phyloP scores from a whole-genome alignment of 73 alveolate species.

The Tetrahymena thermophila region DNA sequence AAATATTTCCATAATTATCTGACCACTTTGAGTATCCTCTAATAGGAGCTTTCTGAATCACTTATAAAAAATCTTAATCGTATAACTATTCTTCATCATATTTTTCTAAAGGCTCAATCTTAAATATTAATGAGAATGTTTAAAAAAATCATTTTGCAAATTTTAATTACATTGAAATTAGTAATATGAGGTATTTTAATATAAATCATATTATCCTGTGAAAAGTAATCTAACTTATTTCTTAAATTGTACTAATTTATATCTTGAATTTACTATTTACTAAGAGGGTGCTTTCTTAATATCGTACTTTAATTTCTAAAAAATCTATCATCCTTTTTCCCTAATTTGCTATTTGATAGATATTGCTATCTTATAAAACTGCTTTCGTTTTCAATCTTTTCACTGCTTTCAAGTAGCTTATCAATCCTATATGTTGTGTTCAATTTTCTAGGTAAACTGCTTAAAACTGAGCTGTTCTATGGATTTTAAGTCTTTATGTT shows the following conservation, averaged over 20 bases:
- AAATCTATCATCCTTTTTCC: background rate
- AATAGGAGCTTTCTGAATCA: background rate
- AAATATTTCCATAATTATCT: background rate
- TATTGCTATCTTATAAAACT: background rate
- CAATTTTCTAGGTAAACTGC: background rate
- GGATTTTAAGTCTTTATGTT: background rate
- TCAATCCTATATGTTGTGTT: background rate
- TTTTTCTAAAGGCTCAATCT: background rate
- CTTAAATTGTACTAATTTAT: background rate
- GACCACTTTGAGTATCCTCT: background rate
- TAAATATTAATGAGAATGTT: background rate
- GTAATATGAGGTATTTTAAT: background rate
- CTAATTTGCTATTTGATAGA: background rate
- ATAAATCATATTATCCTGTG: background rate
- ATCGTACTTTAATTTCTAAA: background rate
- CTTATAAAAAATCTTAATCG: background rate
- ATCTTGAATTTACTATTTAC: background rate
- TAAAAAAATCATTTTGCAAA: background rate
- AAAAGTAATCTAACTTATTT: background rate
- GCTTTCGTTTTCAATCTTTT: background rate
- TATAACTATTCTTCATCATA: background rate
- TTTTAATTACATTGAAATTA: background rate
- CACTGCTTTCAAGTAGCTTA: background rate
- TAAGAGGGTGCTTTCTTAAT: background rate
- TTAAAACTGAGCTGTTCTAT: background rate